A percentile compares a stretch with the other conserved stretches of the same genome.
Conservation (phyloP, 2,329 filamentous ascomycete species). For the Bertia moriformis region DNA sequence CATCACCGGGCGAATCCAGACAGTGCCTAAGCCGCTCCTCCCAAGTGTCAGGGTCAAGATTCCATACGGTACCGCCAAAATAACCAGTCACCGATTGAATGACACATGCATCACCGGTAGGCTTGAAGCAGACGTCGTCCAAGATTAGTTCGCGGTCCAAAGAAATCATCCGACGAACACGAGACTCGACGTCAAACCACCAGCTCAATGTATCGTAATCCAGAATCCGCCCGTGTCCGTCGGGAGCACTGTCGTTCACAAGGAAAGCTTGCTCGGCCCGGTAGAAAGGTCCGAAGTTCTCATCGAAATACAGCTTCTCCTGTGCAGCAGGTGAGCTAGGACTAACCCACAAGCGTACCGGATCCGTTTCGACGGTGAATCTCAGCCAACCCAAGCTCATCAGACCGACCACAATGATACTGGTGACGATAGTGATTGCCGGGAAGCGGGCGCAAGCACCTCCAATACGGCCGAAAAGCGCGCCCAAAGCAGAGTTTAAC, state of each 20-base stretch:
- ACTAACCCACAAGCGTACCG: constrained; percentile 90
- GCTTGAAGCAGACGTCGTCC: constrained; percentile 85
- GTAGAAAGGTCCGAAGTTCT: constrained; percentile 89
- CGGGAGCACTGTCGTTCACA: constrained; percentile 68
- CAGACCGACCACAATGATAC: constrained; percentile 60
- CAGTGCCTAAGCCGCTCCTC: constrained; percentile 57
- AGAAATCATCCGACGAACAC: constrained; percentile 60
- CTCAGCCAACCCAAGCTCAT: constrained; percentile 77
- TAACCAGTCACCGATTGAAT: constrained; percentile 87
- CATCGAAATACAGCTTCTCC: constrained; percentile 88
- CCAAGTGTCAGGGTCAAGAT: constrained; percentile 57
- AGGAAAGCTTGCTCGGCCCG: constrained; percentile 85
- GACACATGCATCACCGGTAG: constrained; percentile 75
- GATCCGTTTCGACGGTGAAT: constrained; percentile 81
- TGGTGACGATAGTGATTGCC: constrained; percentile 63
- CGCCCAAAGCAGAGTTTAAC: constrained; percentile 71
- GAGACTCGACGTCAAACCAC: constrained; percentile 85
- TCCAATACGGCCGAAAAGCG: constrained; percentile 66
- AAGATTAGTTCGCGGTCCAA: constrained; percentile 53
- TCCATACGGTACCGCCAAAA: constrained; percentile 53
- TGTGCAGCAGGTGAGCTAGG: constrained; percentile 78
- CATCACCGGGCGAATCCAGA: constrained; percentile 50
- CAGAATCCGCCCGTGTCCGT: constrained; percentile 66
- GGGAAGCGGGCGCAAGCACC: constrained; percentile 72
- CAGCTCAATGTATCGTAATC: constrained; percentile 78